phyloP scores from a whole-genome alignment of 306 rosid genomes.

The Sophora flavescens region DNA sequence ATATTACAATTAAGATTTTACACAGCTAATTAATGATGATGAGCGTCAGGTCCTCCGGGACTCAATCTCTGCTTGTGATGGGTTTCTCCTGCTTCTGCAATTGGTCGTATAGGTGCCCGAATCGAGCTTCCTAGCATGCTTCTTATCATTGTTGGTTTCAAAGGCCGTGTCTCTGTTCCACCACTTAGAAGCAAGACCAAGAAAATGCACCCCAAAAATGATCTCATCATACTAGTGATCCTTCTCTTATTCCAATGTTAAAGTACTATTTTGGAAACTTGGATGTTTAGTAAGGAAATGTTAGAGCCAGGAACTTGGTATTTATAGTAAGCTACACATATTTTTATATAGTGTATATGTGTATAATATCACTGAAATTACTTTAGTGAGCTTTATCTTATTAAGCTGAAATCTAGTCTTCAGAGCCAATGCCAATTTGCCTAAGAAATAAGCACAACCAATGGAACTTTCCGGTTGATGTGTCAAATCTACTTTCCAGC shows the following conservation, averaged over 20 bases:
- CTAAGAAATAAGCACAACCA: slow-evolving; percentile 9
- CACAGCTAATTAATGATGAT: slow-evolving; percentile 50
- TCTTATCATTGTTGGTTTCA: slow-evolving; percentile 47
- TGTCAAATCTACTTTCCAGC: slow-evolving; percentile 50
- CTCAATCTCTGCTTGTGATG: slow-evolving; percentile 48
- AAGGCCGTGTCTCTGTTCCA: slow-evolving; percentile 49
- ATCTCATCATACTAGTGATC: neutral
- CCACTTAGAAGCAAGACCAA: slow-evolving; percentile 44
- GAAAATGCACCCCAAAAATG: slow-evolving; percentile 28
- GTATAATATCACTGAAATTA: neutral
- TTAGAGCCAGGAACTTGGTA: slow-evolving; percentile 35
- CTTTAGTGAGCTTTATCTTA: slow-evolving; percentile 45
- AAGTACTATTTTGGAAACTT: slow-evolving; percentile 7
- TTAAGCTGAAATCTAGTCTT: slow-evolving; percentile 1
- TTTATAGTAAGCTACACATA: slow-evolving; percentile 28
- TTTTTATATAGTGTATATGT: neutral
- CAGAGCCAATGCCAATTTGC: slow-evolving; percentile 34
- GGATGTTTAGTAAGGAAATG: slow-evolving; percentile 23
- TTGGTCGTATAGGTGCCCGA: slow-evolving; percentile 31
- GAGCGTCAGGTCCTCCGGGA: slow-evolving; percentile 76
- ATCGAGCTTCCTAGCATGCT: slow-evolving; percentile 13
- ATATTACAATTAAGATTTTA: neutral
- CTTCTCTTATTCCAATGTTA: neutral
- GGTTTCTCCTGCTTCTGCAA: slow-evolving; percentile 23
- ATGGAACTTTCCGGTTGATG: slow-evolving; percentile 34